Conservation (phyloP, 176 grass and related monocot genomes). For the Themeda triandra region DNA sequence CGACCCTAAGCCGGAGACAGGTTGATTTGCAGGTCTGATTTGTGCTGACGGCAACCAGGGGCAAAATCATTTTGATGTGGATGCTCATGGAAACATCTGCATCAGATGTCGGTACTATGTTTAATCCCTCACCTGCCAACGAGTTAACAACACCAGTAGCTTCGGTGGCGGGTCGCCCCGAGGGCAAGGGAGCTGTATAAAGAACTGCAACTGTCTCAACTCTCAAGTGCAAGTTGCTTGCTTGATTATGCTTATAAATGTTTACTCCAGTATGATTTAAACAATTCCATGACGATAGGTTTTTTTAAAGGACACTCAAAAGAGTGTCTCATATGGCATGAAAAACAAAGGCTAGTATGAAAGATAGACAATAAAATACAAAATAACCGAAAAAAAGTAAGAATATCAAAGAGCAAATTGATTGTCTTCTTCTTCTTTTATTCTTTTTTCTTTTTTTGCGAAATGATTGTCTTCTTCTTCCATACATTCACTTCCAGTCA, state of each 20-base stretch:
- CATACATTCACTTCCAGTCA: too few species aligned
- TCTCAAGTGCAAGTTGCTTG: constrained; percentile 4
- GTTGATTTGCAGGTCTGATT: neutral
- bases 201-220: constrained; percentile 12
- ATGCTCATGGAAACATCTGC: constrained; percentile 49
- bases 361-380: too few species aligned
- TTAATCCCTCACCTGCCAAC: constrained; percentile 18
- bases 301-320: too few species aligned
- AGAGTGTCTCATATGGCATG: too few species aligned
- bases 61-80: constrained; percentile 42
- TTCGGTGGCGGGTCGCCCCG: constrained; percentile 15
- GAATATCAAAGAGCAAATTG: too few species aligned
- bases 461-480: too few species aligned
- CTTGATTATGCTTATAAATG: neutral
- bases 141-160: neutral
- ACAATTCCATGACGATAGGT: neutral
- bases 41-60: neutral
- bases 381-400: too few species aligned
- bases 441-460: too few species aligned
- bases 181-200: constrained; percentile 11
- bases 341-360: too few species aligned
- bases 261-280: neutral
- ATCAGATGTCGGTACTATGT: constrained; percentile 45
- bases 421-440: too few species aligned
- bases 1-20: constrained; percentile 18